Evolutionary conservation across 257 asterid species (phyloP).

Genomic region (Forsythia viridissima): DNA sequence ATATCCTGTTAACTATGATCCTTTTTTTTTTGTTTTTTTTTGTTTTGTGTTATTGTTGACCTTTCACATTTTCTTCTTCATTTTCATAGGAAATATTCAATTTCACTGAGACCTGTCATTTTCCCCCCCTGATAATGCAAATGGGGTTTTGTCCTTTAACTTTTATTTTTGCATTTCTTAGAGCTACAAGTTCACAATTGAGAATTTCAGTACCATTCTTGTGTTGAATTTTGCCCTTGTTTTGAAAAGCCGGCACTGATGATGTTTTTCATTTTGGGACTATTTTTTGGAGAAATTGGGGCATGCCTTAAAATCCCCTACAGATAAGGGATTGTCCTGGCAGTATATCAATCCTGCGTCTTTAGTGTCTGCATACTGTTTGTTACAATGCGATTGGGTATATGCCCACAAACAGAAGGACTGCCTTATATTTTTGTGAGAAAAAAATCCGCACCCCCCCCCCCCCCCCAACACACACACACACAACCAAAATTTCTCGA

Average conservation of each 20-base stretch:
- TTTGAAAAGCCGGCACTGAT: slow-evolving; percentile 19
- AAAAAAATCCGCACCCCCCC: not conserved
- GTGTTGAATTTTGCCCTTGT: slow-evolving; percentile 27
- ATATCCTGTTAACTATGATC: not conserved
- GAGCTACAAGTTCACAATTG: slow-evolving; percentile 35
- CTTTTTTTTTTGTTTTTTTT: too few species aligned
- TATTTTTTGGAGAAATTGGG: too few species aligned
- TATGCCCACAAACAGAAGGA: not conserved
- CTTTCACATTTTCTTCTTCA: not conserved
- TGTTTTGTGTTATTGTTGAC: slow-evolving; percentile 11
- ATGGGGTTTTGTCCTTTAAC: slow-evolving; percentile 34
- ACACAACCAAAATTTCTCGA: too few species aligned
- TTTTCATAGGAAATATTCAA: slow-evolving; percentile 14
- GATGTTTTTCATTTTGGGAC: not conserved
- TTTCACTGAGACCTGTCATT: slow-evolving; percentile 11
- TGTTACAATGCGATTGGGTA: not conserved
- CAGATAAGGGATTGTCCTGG: not conserved
- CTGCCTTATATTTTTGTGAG: not conserved
- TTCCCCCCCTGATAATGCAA: slow-evolving; percentile 24
- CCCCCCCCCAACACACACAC: too few species aligned
- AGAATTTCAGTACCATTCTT: slow-evolving; percentile 4
- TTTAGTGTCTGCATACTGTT: not conserved
- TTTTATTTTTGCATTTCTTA: slow-evolving; percentile 24
- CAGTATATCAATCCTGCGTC: not conserved
- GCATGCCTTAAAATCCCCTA: not conserved